Evolutionary conservation across 805 yeast genomes (phyloP), one percentile per base, ranked within the genome.

Genomic region (Komagataella mondaviorum): DNA sequence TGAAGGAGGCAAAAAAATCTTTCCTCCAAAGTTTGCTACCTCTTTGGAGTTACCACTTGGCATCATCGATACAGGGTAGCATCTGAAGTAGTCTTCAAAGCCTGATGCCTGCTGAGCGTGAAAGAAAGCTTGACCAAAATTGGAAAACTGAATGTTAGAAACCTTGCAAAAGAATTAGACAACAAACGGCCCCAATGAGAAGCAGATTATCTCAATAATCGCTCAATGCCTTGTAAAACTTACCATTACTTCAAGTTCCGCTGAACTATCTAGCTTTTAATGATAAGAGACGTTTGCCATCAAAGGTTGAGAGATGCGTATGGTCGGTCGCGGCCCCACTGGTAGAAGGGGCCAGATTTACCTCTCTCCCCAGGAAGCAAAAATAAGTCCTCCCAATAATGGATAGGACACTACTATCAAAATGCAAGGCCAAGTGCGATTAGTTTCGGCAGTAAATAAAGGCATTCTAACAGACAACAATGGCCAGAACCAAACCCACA

Each of bases 31-130:
- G 61, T 93, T 89, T 49, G 95, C 83, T 54, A 78, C 87, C 53
- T 83, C 87, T 64, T 85, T 77, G 55, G 89, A 67, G 54, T 74
- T 73, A 58, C 75, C 59, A 63, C 83, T 95, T 12, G 89, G 83
- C 95, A 91, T 86, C 88, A 86, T 86, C 1, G 85, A 74, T 36
- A 91, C 78, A 2, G 99, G 97, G 64, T 89, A 93, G 62, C 96
- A 85, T 60, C 99, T 76, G 71, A 88, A 93, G 65, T 77, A 86
- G 56, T 89, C 96, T 59, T 86, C 89, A 68, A 89, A 93, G 55
- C 44, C 61, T 59, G 51, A 49, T 7, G 54, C 30, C 49, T 46
- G 44, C 16, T 48, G 43, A 17, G 24, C 17, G n/a, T 51, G 51
- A 43, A 49, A 49, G 14, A 46, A 46, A 12, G 47, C 49, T 30